phyloP scores from a whole-genome alignment of 495 filamentous ascomycete genomes.

The Penicillium mononematosum region DNA sequence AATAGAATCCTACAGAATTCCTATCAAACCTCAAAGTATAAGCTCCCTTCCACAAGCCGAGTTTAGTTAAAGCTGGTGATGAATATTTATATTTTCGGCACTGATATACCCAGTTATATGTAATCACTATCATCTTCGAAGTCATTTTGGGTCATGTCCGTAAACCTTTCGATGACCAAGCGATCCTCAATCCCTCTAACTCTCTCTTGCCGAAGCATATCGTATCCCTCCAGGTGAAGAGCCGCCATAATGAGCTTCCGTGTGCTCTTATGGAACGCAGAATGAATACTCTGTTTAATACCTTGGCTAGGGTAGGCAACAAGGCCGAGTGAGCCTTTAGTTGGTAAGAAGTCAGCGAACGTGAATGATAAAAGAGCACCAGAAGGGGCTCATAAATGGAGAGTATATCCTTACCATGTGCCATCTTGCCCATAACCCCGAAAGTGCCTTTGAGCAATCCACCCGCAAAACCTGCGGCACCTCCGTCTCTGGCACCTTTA shows the following conservation, averaged over 20 bases:
- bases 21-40: neutral
- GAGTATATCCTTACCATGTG: neutral
- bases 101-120: neutral
- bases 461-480: conserved; percentile 57
- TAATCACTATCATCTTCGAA: neutral
- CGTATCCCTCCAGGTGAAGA: neutral
- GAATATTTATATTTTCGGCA: neutral
- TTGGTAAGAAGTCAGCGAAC: neutral
- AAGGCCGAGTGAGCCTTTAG: neutral
- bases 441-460: conserved; percentile 74
- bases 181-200: neutral
- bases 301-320: neutral
- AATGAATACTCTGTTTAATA: neutral
- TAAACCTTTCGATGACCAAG: neutral
- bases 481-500: conserved; percentile 58
- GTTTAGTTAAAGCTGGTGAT: neutral
- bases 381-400: neutral
- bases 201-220: neutral
- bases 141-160: neutral
- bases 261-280: neutral
- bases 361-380: neutral
- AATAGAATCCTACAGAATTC: too few relatives aligned
- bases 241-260: neutral
- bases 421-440: conserved; percentile 43
- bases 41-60: neutral